Conservation (phyloP, 2,329 filamentous ascomycete species). For the Macrophomina pseudophaseolina region DNA sequence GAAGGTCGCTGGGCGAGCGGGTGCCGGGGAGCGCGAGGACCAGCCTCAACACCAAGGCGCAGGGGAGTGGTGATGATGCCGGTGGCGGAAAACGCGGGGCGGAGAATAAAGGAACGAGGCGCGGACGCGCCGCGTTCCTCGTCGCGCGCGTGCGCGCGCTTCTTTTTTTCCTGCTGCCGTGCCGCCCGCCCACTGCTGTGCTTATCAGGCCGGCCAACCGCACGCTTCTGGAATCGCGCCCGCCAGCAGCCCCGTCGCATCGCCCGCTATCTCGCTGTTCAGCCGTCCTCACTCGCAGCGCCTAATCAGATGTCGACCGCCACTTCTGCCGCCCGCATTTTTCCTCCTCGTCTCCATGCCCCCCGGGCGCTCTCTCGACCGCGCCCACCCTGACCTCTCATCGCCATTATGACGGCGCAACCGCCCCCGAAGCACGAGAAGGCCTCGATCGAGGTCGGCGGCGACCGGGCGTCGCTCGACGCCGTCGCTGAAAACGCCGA, state of each 20-base stretch:
- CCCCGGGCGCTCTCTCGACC: too few species aligned
- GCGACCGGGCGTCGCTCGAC: neutral
- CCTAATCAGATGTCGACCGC: neutral
- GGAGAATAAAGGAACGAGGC: neutral
- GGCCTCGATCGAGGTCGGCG: neutral
- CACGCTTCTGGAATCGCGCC: neutral
- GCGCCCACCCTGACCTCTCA: neutral
- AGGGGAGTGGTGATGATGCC: neutral
- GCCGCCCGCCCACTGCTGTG: neutral
- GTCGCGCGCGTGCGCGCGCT: too few species aligned
- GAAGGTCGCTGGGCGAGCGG: neutral
- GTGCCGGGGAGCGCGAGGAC: neutral
- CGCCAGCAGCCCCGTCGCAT: neutral
- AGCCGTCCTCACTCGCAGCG: neutral
- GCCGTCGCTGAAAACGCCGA: slow-evolving; percentile 33
- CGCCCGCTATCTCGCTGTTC: neutral
- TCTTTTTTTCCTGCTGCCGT: neutral
- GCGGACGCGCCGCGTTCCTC: neutral
- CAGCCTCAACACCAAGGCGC: too few species aligned
- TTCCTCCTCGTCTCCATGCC: neutral
- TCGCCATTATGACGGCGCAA: neutral
- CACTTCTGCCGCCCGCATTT: neutral
- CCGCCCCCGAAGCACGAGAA: slow-evolving; percentile 7
- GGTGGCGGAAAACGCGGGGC: neutral
- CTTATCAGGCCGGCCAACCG: neutral